Evolutionary conservation across 2,329 filamentous ascomycete genomes (phyloP).

Genomic region (Sarocladiaceae sp.): DNA sequence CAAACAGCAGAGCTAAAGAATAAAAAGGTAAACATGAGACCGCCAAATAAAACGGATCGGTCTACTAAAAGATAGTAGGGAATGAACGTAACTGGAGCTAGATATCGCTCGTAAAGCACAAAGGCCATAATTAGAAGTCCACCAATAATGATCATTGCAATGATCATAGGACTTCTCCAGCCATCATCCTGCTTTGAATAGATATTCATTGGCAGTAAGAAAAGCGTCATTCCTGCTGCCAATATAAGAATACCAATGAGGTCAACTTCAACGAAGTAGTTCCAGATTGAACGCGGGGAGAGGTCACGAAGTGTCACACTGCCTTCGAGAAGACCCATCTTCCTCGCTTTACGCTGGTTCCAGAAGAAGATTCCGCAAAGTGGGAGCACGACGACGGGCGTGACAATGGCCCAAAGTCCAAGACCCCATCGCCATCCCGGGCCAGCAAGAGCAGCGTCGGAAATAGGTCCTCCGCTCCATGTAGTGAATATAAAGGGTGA

Average conservation of each 20-base stretch:
- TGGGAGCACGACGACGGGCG: conserved; percentile 57
- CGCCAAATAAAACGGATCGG: conserved; percentile 32
- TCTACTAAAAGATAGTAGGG: conserved; percentile 29
- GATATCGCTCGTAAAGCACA: conserved; percentile 31
- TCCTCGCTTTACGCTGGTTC: conserved; percentile 53
- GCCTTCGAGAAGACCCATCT: conserved; percentile 37
- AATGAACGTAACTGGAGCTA: conserved; percentile 36
- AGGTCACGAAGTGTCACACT: conserved; percentile 36
- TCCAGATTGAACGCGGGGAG: conserved; percentile 40
- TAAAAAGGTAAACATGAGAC: conserved; percentile 32
- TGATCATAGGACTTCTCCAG: conserved; percentile 39
- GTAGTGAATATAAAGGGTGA: conserved; percentile 33
- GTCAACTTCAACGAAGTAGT: conserved; percentile 63
- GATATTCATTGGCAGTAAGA: conserved; percentile 67
- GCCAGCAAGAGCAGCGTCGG: conserved; percentile 13
- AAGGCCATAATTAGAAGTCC: conserved; percentile 32
- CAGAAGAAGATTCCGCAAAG: conserved; percentile 54
- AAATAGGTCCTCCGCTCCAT: conserved; percentile 24
- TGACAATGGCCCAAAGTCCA: conserved; percentile 60
- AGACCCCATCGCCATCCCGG: conserved; percentile 65
- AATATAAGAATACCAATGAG: conserved; percentile 58
- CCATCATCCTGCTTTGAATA: conserved; percentile 33
- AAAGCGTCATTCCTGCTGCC: conserved; percentile 54
- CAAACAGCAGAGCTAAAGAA: conserved; percentile 33
- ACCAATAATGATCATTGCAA: conserved; percentile 35